phyloP scores from a whole-genome alignment of 345 rosid species.

The Bruguiera gymnorhiza region DNA sequence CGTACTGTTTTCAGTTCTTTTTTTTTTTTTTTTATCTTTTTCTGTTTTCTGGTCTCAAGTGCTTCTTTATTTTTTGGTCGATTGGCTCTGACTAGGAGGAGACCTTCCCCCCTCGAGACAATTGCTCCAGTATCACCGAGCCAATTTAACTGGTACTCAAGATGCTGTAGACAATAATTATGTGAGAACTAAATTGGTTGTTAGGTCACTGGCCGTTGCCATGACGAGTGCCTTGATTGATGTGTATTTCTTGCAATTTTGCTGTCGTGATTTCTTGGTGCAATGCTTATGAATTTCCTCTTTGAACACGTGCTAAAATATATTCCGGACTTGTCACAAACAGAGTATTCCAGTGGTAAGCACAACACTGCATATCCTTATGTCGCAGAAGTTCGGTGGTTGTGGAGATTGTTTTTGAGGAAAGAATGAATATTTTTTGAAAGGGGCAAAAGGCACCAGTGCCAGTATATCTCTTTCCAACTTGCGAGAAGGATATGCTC shows the following conservation, averaged over 20 bases:
- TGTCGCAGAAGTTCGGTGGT: no score
- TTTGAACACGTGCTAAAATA: no score
- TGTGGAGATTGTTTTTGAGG: no score
- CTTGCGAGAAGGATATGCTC: no score
- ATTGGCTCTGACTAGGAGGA: no score
- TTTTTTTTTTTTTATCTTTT: background rate
- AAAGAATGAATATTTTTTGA: no score
- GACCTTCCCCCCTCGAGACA: no score
- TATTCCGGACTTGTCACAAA: no score
- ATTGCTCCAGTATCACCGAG: background rate
- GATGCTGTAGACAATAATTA: slow-evolving; percentile 29
- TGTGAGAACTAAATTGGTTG: slow-evolving; percentile 18
- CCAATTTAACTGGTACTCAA: slow-evolving; percentile 21
- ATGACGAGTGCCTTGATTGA: background rate
- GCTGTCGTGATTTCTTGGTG: background rate
- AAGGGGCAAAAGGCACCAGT: no score
- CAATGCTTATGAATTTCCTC: background rate
- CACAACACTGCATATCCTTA: no score
- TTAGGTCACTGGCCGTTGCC: slow-evolving; percentile 16
- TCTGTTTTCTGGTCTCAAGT: slow-evolving; percentile 20
- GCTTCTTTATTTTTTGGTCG: slow-evolving; percentile 13
- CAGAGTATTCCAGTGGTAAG: no score
- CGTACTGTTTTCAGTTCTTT: background rate
- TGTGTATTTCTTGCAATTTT: background rate
- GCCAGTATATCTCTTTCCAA: no score